Conservation (phyloP, 139 green algal species). For the Chlorella ohadii region DNA sequence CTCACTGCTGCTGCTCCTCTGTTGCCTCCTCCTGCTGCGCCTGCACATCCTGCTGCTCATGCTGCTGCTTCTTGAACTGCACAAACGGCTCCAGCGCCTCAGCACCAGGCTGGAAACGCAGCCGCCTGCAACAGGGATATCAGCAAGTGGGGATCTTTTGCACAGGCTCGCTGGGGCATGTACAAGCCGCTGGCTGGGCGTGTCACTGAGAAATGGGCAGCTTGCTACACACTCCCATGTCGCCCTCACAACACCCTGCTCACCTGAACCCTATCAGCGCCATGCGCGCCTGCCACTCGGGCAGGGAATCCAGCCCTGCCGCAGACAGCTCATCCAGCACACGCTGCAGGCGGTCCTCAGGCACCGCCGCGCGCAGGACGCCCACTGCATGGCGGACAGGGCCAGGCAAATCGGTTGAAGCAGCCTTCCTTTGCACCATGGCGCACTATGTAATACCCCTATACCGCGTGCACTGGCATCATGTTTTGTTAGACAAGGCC, state of each 20-base stretch:
- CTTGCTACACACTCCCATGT: background rate
- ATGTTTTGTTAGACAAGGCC: no score
- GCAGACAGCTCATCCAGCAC: background rate
- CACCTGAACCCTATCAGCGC: background rate
- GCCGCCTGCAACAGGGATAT: background rate
- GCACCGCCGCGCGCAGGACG: background rate
- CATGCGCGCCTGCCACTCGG: background rate
- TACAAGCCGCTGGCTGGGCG: no score
- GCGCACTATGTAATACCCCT: no score
- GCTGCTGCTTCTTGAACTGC: background rate
- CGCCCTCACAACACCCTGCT: background rate
- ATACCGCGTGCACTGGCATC: no score
- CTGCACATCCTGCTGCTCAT: background rate
- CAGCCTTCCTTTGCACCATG: no score
- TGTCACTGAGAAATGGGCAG: no score
- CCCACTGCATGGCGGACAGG: background rate
- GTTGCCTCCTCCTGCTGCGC: background rate
- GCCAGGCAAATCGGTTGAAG: no score
- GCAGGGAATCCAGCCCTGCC: background rate
- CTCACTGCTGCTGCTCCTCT: background rate
- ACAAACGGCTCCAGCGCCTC: conserved; percentile 1
- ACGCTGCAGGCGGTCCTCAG: background rate
- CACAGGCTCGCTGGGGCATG: no score
- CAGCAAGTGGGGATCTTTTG: no score
- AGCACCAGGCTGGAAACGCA: background rate